Base-by-base conservation (phyloP, 2,329 filamentous ascomycete genomes). In the Cucurbitaria berberidis region DNA sequence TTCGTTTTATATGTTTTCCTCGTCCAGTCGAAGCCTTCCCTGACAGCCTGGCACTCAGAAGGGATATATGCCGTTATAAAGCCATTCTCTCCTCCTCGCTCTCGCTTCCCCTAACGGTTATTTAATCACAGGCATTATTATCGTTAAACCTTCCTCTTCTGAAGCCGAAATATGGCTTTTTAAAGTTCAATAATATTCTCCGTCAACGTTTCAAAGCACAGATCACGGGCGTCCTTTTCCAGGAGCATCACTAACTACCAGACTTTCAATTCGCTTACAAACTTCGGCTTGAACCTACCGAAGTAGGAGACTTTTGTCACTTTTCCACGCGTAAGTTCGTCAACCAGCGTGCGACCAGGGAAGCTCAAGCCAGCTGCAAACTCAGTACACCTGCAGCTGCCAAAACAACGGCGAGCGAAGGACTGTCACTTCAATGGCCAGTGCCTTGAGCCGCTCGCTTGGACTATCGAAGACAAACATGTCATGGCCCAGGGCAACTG, bases 361-460 rank as follows among this genome's bases (percentile, higher is more conserved):
- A 39, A 39, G 19, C 45, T 55, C 16, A 55, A 45, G 2, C 21
- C 9, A 21, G 7, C n/a, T 48, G 53, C 48, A 45, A 45, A 48
- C 44, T 15, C 51, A 51, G 27, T 56, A 56, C 19, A 45, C 22
- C 13, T 56, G 53, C 43, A 56, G 53, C 35, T 56, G 53, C 22
- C 45, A 48, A 9, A 22, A 43, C 30, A 42, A 43, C 18, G 10
- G 34, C 10, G 21, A 34, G 35, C 41, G 19, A 41, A n/a, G 22
- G 8, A 19, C 5, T 42, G 40, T 30, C 40, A 2, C 15, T 42
- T 42, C 13, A 75, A 46, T 74, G 72, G 11, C 77, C 36, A 44
- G 18, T 57, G 48, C 36, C 43, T 49, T 5, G 57, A 64, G 19
- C 63, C 63, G 1, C 53, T 64, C 3, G 63, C 63, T 16, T 66